Percentiles rank a stretch among this genome's conserved stretches.
Conservation (phyloP, 2,329 filamentous ascomycete genomes). For the Cordyceps militaris region DNA sequence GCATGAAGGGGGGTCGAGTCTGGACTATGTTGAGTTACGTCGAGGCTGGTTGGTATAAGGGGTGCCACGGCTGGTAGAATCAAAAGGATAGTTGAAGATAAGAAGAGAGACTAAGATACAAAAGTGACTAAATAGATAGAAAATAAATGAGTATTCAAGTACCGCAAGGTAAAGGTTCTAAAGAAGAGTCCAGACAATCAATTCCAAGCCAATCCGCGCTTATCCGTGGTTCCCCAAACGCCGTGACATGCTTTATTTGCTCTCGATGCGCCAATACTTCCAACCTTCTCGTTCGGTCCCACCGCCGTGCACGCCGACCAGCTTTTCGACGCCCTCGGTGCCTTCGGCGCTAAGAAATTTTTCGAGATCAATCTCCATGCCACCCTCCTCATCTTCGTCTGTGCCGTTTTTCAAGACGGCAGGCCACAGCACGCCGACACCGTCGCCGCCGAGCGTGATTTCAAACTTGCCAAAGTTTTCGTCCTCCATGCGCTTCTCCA, state of each 20-base stretch:
- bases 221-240: neutral
- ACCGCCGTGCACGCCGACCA: conserved; percentile 72
- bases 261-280: conserved; percentile 76
- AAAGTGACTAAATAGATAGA: neutral
- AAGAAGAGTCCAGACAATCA: neutral
- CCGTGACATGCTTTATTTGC: conserved; percentile 20
- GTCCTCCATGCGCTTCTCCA: conserved; percentile 58
- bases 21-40: neutral
- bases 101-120: neutral
- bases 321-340: conserved; percentile 73
- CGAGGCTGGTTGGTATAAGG: neutral
- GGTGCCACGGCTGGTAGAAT: too few species aligned
- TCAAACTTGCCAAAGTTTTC: conserved; percentile 81
- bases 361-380: conserved; percentile 89
- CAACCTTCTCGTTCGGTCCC: conserved; percentile 67
- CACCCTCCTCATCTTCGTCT: conserved; percentile 70
- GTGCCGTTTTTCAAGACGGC: conserved; percentile 80
- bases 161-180: conserved; percentile 9
- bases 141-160: neutral
- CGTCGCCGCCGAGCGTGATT: conserved; percentile 85
- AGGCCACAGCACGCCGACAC: conserved; percentile 89
- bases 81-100: neutral
- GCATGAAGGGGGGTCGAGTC: neutral
- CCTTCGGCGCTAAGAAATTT: conserved; percentile 74
- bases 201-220: neutral